Conservation (phyloP, 805 yeast species). For the Saccharomyces paradoxus region DNA sequence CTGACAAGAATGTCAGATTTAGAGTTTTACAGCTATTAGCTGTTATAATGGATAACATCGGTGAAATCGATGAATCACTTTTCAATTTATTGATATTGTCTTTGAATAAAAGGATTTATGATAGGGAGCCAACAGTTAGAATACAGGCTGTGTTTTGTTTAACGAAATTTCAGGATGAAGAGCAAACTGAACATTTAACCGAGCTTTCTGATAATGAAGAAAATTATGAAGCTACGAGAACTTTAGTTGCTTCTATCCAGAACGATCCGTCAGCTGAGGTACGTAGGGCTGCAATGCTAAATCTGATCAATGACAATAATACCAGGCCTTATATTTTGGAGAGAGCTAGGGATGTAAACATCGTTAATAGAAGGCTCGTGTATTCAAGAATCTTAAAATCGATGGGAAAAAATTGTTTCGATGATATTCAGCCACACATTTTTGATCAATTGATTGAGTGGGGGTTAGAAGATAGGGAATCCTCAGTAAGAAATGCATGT, state of each 20-base stretch:
- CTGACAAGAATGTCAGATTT: constrained; percentile 68
- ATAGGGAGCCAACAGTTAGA: constrained; percentile 70
- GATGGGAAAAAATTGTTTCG: constrained; percentile 51
- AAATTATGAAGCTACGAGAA: constrained; percentile 37
- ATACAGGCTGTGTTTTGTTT: constrained; percentile 77
- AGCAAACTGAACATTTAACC: constrained; percentile 23
- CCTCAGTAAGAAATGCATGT: constrained; percentile 63
- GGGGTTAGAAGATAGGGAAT: constrained; percentile 87
- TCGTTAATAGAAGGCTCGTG: constrained; percentile 62
- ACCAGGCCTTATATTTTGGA: constrained; percentile 59
- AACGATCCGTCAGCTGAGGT: constrained; percentile 85
- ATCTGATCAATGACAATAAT: constrained; percentile 46
- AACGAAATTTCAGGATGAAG: constrained; percentile 64
- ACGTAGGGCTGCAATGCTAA: constrained; percentile 71
- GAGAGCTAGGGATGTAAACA: constrained; percentile 74
- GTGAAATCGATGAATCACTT: constrained; percentile 66
- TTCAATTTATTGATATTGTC: constrained; percentile 55
- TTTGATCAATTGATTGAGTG: constrained; percentile 66
- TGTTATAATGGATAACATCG: constrained; percentile 58
- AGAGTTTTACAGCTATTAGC: constrained; percentile 72
- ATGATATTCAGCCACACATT: constrained; percentile 29
- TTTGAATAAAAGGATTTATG: constrained; percentile 56
- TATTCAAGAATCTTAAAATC: constrained; percentile 61
- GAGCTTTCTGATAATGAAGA: constrained; percentile 20
- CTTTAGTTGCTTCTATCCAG: constrained; percentile 46